Evolutionary conservation across 2,329 filamentous ascomycete species (phyloP).

Genomic region (Neonectria ditissima): DNA sequence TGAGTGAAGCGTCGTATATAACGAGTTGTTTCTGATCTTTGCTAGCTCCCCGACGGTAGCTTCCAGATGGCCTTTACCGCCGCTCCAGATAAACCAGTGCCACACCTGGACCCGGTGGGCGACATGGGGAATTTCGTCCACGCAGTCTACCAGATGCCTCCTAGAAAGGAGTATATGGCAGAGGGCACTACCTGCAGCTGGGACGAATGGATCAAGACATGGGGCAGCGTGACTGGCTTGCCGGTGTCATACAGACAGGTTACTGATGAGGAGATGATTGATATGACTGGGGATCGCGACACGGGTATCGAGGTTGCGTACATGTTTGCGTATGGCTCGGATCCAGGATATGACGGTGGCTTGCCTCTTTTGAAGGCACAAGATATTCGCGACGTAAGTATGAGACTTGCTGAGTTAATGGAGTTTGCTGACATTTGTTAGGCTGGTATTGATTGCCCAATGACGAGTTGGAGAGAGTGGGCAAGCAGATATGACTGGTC

Average conservation of each 20-base stretch:
- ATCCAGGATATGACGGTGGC: conserved; percentile 63
- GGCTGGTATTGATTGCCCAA: conserved; percentile 24
- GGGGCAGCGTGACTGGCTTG: conserved; percentile 53
- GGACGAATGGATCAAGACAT: conserved; percentile 58
- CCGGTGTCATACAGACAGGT: conserved; percentile 54
- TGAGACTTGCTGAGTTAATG: neutral
- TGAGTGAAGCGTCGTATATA: neutral
- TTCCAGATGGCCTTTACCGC: conserved; percentile 63
- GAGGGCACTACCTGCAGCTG: conserved; percentile 59
- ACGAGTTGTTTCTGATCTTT: neutral
- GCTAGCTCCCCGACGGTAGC: conserved; percentile 53
- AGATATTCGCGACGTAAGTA: conserved; percentile 57
- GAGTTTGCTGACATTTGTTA: neutral
- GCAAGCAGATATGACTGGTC: conserved; percentile 21
- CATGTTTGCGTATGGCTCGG: conserved; percentile 61
- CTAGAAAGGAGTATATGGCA: conserved; percentile 62
- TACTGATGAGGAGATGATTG: conserved; percentile 55
- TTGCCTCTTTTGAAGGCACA: conserved; percentile 56
- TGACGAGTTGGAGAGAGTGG: conserved; percentile 27
- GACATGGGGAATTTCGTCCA: conserved; percentile 63
- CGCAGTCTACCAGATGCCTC: conserved; percentile 61
- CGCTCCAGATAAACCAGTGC: conserved; percentile 50
- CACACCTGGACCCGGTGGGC: conserved; percentile 59
- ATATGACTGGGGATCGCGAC: conserved; percentile 52
- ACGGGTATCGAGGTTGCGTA: conserved; percentile 57